Base-by-base conservation (phyloP, 1,139 yeast species). In the Arxiozyma slooffiae region DNA sequence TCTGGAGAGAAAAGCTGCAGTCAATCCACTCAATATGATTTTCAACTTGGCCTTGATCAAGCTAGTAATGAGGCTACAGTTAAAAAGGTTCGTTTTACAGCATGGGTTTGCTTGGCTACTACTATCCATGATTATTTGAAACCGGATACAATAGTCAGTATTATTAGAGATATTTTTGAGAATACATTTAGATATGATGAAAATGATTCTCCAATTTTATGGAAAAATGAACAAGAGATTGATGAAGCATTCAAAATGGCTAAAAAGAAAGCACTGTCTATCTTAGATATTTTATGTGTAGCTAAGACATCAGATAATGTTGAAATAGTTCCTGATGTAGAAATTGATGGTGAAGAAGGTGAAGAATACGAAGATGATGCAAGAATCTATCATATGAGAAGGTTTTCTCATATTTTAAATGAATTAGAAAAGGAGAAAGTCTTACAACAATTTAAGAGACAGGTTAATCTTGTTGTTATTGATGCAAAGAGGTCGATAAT, bases 401-500 rank as follows among this genome's bases (percentile, higher is more conserved):
- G 66, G 34, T 85, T 85, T 63, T 74, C 82, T 1, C 81, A 76
- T 53, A 75, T 90, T 4, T 67, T 90, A 45, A 69, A 75, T 36
- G 79, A 78, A 38, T 60, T 71, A 14, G 87, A 85, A 53, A 82
- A 81, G 63, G 75, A 75, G 23, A 76, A 74, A 26, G 73, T 89
- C 7, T 67, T 74, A 51, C 70, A 74, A 53, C 80, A 81, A 58
- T 85, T 88, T 68, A 82, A 83, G 65, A 81, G 81, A 53, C 87
- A 85, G 60, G 78, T 88, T 18, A 96, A 90, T 63, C 81, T 92
- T 4, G 76, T 83, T 47, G 92, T 81, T 57, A 75, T 92, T 48
- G 97, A 92, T 62, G 87, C 96, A 21, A 87, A 83, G 62, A 75
- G 95, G 53, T 81, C 92, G 5, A 77, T 84, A 52, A 75, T 85